phyloP scores from a whole-genome alignment of 345 rosid species.

The Eucalyptus virginea region DNA sequence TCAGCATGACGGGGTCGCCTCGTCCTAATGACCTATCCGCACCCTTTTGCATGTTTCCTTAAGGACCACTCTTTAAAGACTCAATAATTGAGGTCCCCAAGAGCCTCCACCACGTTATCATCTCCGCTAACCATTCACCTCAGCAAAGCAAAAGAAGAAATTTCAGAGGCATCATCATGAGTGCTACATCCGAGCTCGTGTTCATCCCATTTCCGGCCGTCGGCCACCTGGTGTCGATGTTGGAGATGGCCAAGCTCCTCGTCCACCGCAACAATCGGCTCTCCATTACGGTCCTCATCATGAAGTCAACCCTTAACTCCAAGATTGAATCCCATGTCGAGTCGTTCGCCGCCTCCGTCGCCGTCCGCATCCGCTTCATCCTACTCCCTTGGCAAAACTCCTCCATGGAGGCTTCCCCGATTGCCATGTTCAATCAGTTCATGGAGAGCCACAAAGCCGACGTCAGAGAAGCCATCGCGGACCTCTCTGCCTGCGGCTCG shows the following conservation, averaged over 20 bases:
- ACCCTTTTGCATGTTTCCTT: too few relatives aligned
- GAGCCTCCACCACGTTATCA: too few relatives aligned
- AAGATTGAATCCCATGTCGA: neutral
- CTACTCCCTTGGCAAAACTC: slow-evolving; percentile 2
- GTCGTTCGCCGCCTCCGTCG: neutral
- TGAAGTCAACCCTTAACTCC: neutral
- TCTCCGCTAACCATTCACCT: neutral
- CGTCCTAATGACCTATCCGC: neutral
- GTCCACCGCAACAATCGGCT: slow-evolving; percentile 19
- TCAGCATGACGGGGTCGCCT: neutral
- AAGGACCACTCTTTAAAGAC: too few relatives aligned
- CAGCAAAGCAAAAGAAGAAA: neutral
- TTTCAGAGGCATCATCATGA: too few relatives aligned
- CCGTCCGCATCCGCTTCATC: slow-evolving; percentile 13
- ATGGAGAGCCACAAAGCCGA: slow-evolving; percentile 14
- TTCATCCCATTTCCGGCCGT: too few relatives aligned
- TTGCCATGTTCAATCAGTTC: slow-evolving; percentile 31
- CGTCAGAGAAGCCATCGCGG: neutral
- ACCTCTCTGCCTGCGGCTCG: slow-evolving; percentile 5
- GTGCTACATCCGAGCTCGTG: too few relatives aligned
- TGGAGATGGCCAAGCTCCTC: slow-evolving; percentile 32
- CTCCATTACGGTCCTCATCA: slow-evolving; percentile 30
- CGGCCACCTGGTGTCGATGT: slow-evolving; percentile 19
- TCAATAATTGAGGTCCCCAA: too few relatives aligned
- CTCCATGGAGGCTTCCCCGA: neutral